A percentile compares a stretch with the other conserved stretches of the same genome.
phyloP scores from a whole-genome alignment of 1,139 yeast species.

The Kodamaea derodonti region DNA sequence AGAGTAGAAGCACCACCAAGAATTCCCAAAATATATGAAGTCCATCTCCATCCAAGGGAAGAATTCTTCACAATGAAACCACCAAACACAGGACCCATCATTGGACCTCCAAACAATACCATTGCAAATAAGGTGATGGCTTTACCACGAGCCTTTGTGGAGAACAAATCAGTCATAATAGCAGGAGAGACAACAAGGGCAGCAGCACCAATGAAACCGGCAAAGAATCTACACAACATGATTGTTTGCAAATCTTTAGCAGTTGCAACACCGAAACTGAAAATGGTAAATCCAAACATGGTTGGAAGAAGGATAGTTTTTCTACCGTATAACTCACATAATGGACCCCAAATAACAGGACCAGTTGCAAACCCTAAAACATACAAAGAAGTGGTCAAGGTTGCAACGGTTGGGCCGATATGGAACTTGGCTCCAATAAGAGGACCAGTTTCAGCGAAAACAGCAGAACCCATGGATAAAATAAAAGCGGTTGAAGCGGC shows the following conservation, averaged over 20 bases:
- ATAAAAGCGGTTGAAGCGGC: slow-evolving; percentile 28
- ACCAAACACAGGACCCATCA: slow-evolving; percentile 62
- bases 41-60: slow-evolving; percentile 55
- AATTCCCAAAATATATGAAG: slow-evolving; percentile 51
- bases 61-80: slow-evolving; percentile 20
- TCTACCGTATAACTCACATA: slow-evolving; percentile 75
- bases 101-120: slow-evolving; percentile 72
- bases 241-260: slow-evolving; percentile 72
- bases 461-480: slow-evolving; percentile 62
- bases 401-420: slow-evolving; percentile 53
- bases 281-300: slow-evolving; percentile 51
- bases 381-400: slow-evolving; percentile 65
- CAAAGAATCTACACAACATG: slow-evolving; percentile 69
- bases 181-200: slow-evolving; percentile 84
- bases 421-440: slow-evolving; percentile 42
- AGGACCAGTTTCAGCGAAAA: slow-evolving; percentile 51
- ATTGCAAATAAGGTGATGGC: slow-evolving; percentile 64
- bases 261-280: slow-evolving; percentile 69
- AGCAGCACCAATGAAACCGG: slow-evolving; percentile 75
- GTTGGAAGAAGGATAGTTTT: slow-evolving; percentile 53
- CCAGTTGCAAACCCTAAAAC: slow-evolving; percentile 84
- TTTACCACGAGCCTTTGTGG: slow-evolving; percentile 58
- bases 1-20: slow-evolving; percentile 35
- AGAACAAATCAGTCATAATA: slow-evolving; percentile 72
- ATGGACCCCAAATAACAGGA: slow-evolving; percentile 77